phyloP scores from a whole-genome alignment of 2,329 filamentous ascomycete genomes.

The Xylaria sp. region DNA sequence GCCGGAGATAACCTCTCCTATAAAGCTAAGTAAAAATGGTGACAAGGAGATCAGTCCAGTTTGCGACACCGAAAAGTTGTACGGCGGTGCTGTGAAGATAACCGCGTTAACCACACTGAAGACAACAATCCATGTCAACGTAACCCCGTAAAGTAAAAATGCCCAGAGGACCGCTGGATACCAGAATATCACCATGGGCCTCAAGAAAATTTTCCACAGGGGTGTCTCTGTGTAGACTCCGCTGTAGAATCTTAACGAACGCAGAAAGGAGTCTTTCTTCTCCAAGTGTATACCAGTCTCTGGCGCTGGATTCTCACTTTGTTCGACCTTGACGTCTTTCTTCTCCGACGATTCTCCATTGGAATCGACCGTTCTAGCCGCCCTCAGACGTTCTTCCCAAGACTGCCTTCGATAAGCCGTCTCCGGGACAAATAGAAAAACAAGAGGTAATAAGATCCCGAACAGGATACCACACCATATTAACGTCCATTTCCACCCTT shows the following conservation, averaged over 20 bases:
- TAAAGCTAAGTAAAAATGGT: slow-evolving; percentile 58
- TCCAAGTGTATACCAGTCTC: slow-evolving; percentile 44
- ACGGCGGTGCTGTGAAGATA: slow-evolving; percentile 61
- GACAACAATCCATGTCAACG: slow-evolving; percentile 54
- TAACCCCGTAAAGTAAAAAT: slow-evolving; percentile 59
- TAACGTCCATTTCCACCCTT: slow-evolving; percentile 59
- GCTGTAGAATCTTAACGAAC: slow-evolving; percentile 50
- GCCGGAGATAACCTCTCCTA: slow-evolving; percentile 58
- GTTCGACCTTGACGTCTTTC: slow-evolving; percentile 35
- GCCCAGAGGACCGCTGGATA: slow-evolving; percentile 63
- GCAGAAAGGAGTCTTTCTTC: slow-evolving; percentile 49
- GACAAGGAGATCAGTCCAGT: slow-evolving; percentile 63
- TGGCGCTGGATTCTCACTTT: slow-evolving; percentile 30
- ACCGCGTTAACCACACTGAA: slow-evolving; percentile 60
- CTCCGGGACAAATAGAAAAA: slow-evolving; percentile 62
- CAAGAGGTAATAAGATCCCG: slow-evolving; percentile 54
- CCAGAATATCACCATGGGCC: slow-evolving; percentile 60
- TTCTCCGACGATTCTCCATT: slow-evolving; percentile 40
- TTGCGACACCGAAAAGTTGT: slow-evolving; percentile 61
- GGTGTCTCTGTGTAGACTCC: slow-evolving; percentile 52
- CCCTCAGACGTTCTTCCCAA: slow-evolving; percentile 37
- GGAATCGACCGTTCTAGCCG: slow-evolving; percentile 25
- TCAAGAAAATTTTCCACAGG: slow-evolving; percentile 53
- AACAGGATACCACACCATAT: slow-evolving; percentile 59
- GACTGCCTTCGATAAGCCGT: slow-evolving; percentile 57